Evolutionary conservation across 2,329 filamentous ascomycete species (phyloP), one percentile per base, ranked within the genome.

Genomic region (Cytospora schulzeri): DNA sequence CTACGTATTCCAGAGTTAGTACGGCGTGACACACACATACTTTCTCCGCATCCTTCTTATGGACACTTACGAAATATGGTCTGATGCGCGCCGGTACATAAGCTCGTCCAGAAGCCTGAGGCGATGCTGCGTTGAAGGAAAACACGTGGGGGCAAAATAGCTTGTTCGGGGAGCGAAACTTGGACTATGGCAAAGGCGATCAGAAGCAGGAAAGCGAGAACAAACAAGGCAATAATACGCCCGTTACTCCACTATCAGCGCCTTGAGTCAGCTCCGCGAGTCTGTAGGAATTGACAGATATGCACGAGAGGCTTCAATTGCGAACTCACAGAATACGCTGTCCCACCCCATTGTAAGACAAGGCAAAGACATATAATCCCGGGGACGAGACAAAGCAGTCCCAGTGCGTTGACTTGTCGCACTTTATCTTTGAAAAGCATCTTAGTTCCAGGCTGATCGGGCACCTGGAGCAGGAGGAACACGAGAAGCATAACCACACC

Each of bases 91-190:
- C 74, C 70, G 63, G 76, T 75, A 9, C 76, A 71, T 45, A 73
- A 73, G 26, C 70, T 70, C 19, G 57, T 24, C 12, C 79, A 29
- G 71, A 80, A 78, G 50, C 77, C 75, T 1, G 71, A 70, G 33
- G 78, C 63, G 41, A 82, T 73, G 53, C 77, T 78, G 22, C 80
- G 76, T 52, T 80, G 72, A 69, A 75, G 76, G 67, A 84, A 74
- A 62, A 84, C 73, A 19, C 80, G 77, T 3, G 77, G 78, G 2
- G 82, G 81, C 26, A 84, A 71, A 0, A 79, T 83, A 19, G 80
- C 81, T 26, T 69, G 70, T 9, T 83, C 78, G 2, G 73, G 73
- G 60, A 78, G 72, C 74, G 76, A 76, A 67, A 80, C 64, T 69
- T 83, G 80, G 14, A 76, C 66, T 12, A 53, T 67, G 33, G 72